phyloP scores from a whole-genome alignment of 257 asterid genomes.

The Solanum virginianum region DNA sequence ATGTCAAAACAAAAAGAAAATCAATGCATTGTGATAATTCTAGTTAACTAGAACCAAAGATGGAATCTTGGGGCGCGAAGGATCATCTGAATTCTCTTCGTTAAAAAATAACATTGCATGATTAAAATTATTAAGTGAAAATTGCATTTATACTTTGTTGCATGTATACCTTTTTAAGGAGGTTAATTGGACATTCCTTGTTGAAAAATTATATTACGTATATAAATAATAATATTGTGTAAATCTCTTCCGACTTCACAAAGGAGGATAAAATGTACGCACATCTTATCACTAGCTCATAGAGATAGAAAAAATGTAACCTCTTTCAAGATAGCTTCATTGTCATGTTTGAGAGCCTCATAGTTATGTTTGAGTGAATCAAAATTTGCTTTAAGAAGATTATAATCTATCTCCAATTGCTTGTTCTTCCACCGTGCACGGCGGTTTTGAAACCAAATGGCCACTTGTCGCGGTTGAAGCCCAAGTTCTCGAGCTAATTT shows the following conservation, averaged over 20 bases:
- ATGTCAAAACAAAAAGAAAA: background rate
- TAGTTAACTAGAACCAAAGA: background rate
- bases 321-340: constrained; percentile 52
- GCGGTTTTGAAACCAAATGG: constrained; percentile 94
- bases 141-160: background rate
- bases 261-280: too few species aligned
- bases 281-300: too few species aligned
- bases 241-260: too few species aligned
- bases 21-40: background rate
- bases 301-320: constrained; percentile 14
- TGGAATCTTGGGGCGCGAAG: background rate
- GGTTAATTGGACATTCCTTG: too few species aligned
- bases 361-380: constrained; percentile 51
- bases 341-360: constrained; percentile 42
- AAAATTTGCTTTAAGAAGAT: constrained; percentile 49
- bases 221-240: too few species aligned
- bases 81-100: background rate
- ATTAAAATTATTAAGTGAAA: background rate
- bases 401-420: constrained; percentile 67
- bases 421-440: constrained; percentile 86
- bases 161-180: background rate
- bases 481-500: constrained; percentile 80
- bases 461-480: constrained; percentile 87
- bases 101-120: background rate
- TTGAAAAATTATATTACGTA: too few species aligned